A percentile compares a stretch with the other conserved stretches of the same genome.
Conservation (phyloP, 2,329 filamentous ascomycete species). For the Pyrenophora graminea region DNA sequence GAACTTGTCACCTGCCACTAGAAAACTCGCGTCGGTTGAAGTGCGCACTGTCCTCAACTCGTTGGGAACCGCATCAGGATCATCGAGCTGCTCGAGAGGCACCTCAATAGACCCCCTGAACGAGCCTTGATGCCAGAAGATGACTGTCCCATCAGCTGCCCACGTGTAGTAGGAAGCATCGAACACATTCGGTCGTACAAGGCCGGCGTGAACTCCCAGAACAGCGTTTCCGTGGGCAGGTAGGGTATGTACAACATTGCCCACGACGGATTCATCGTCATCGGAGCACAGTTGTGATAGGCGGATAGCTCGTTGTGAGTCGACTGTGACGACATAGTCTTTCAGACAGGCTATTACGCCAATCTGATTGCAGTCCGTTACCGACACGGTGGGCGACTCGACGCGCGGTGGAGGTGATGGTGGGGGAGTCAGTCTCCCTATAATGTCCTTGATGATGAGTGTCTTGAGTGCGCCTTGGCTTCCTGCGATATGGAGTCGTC, state of each 20-base stretch:
- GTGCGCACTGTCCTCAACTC: conserved; percentile 64
- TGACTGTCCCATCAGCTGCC: conserved; percentile 78
- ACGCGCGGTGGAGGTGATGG: conserved; percentile 43
- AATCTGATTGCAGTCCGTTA: conserved; percentile 37
- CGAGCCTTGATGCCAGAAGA: conserved; percentile 81
- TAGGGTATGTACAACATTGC: conserved; percentile 49
- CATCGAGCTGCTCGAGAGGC: conserved; percentile 66
- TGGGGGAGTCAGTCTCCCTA: conserved; percentile 35
- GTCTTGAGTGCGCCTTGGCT: conserved; percentile 62
- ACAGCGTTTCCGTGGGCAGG: conserved; percentile 63
- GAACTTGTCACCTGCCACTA: conserved; percentile 83
- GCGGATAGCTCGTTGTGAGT: conserved; percentile 75
- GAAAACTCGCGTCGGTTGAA: conserved; percentile 64
- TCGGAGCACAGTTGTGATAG: conserved; percentile 55
- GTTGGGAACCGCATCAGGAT: conserved; percentile 56
- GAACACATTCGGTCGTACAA: conserved; percentile 63
- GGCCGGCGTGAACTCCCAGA: conserved; percentile 68
- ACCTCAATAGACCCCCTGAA: conserved; percentile 68
- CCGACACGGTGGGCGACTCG: conserved; percentile 37
- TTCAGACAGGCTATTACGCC: conserved; percentile 46
- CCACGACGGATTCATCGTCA: conserved; percentile 36
- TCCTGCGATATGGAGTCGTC: conserved; percentile 70
- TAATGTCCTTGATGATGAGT: conserved; percentile 47
- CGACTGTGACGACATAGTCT: conserved; percentile 60
- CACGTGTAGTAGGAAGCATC: conserved; percentile 84